Evolutionary conservation across 75 land plant species (phyloP).

Genomic region (Sequoiadendron giganteum): DNA sequence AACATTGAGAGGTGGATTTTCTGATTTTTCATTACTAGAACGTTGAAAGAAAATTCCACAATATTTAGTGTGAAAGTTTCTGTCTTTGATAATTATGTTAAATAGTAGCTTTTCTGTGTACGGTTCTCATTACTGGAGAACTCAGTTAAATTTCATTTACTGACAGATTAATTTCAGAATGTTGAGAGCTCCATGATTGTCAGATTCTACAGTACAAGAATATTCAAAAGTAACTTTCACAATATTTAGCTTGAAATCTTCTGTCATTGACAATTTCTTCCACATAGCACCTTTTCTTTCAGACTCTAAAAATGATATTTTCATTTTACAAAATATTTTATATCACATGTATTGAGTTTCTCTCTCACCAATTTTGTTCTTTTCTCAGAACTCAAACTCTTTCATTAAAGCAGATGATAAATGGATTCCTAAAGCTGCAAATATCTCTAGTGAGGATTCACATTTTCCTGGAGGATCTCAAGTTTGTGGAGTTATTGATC

Average conservation of each 20-base stretch:
- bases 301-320: neutral
- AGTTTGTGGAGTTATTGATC: conserved; percentile 62
- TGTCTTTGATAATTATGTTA: neutral
- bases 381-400: conserved; percentile 14
- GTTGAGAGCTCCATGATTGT: neutral
- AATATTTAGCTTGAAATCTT: neutral
- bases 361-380: neutral
- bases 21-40: neutral
- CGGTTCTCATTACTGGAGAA: neutral
- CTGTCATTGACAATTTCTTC: neutral
- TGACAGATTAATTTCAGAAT: neutral
- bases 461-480: conserved; percentile 27
- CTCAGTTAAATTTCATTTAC: neutral
- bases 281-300: neutral
- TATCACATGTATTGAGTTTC: neutral
- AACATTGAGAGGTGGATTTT: neutral
- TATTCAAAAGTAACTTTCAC: neutral
- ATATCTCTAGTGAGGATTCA: conserved; percentile 9
- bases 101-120: neutral
- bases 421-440: conserved; percentile 12
- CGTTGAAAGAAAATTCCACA: neutral
- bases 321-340: neutral
- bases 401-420: conserved; percentile 10
- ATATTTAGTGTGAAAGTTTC: neutral
- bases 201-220: neutral